A percentile compares a stretch with the other conserved stretches of the same genome.
Evolutionary conservation across 192 early-diverging fungal genomes (phyloP).

Genomic region (Backusella psychrophila): DNA sequence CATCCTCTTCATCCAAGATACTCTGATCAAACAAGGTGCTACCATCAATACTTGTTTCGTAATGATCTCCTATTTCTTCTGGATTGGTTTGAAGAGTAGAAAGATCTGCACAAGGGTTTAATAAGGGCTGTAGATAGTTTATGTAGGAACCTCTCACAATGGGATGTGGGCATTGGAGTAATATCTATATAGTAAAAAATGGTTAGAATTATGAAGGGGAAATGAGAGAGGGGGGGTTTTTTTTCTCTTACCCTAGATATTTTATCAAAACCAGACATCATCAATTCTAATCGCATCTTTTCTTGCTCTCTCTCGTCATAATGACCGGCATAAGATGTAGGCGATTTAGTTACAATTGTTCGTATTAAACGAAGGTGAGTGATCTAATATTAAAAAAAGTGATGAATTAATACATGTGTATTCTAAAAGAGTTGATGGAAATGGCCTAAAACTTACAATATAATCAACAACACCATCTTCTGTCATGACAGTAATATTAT

Average conservation of each 20-base stretch:
- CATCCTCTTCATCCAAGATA: neutral
- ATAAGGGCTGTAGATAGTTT: conserved; percentile 22
- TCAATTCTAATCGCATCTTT: conserved; percentile 32
- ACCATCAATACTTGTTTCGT: neutral
- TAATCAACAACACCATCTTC: conserved; percentile 36
- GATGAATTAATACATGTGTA: neutral
- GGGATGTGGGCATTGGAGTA: conserved; percentile 30
- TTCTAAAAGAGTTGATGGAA: neutral
- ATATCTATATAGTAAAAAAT: conserved; percentile 4
- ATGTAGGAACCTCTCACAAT: conserved; percentile 20
- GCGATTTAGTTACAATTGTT: conserved; percentile 32
- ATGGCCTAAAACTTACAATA: conserved; percentile 20
- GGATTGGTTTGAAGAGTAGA: neutral
- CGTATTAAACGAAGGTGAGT: conserved; percentile 36
- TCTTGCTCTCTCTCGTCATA: conserved; percentile 29
- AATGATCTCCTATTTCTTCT: neutral
- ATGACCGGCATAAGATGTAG: conserved; percentile 25
- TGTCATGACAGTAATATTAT: conserved; percentile 27
- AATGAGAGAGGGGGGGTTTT: neutral
- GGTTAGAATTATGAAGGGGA: no score
- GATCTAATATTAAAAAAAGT: conserved; percentile 17
- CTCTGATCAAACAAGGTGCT: neutral
- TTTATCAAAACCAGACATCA: conserved; percentile 40
- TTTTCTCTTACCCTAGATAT: conserved; percentile 30
- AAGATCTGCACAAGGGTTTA: conserved; percentile 19